Evolutionary conservation across 345 rosid species (phyloP), one percentile per base, ranked within the genome.

Genomic region (Durio zibethinus): DNA sequence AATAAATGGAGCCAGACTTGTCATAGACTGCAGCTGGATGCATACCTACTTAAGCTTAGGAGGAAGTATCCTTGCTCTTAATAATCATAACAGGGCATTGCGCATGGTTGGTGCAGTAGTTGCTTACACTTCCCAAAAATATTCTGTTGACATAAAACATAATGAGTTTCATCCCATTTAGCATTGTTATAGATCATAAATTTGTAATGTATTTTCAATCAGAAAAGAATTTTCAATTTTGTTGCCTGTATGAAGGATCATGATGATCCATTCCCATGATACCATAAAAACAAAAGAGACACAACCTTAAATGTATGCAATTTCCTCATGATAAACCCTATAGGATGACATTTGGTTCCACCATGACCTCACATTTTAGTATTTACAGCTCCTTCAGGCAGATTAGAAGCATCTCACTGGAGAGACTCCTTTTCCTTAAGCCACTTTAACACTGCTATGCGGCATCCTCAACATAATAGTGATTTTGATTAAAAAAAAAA

Each of bases 61-160:
- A 77, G 56, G 87, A 80, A 59, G 80, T 68, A 15, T 77, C 87
- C 52, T 86, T 88, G 80, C 85, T 88, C 88, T 94, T 94, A 70
- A 89, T 78, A 14, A 94, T 80, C 35, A 93, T 72, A 69, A 93
- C 97, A 18, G 97, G 95, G 71, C 98, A 93, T 57, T 81, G 90
- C 4, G 92, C 92, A 27, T 90, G 89, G 83, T 89, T 94, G 86
- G 93, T 75, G 74, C 97, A 92, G 81, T 89, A 93, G 89, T 89
- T 93, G 90, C 98, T 94, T 75, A 94, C 97, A 64, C 97, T 94
- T 86, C 97, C 98, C 84, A 93, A 64, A 84, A 94, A 91, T 97
- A 94, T 94, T 83, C 98, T 93, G 86, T 79, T 68, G 18, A 73
- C 73, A 73, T 36, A 61, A 27, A 71, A 57, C 60, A 70, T 29